Evolutionary conservation across 306 rosid genomes (phyloP).

Genomic region (Ormosia emarginata): DNA sequence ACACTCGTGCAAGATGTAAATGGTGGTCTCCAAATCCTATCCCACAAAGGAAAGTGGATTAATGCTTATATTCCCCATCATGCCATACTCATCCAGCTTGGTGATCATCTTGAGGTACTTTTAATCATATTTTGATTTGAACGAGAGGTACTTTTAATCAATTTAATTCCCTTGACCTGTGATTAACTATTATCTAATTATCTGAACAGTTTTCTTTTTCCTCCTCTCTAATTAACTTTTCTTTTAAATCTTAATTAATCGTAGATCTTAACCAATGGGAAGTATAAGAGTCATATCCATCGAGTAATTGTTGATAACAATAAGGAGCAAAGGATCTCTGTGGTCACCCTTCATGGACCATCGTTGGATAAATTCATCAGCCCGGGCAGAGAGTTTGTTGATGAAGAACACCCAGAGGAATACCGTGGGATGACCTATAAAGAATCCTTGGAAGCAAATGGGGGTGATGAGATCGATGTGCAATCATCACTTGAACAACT

Average conservation of each 20-base stretch:
- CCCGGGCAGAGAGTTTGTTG: conserved; percentile 42
- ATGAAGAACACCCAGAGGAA: conserved; percentile 32
- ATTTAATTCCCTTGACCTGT: neutral
- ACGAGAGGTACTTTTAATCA: neutral
- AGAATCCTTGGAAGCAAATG: conserved; percentile 43
- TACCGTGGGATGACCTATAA: conserved; percentile 47
- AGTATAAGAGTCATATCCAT: conserved; percentile 57
- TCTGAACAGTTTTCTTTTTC: neutral
- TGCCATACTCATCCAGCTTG: conserved; percentile 54
- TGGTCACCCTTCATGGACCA: conserved; percentile 61
- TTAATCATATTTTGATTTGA: too few relatives aligned
- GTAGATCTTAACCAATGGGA: conserved; percentile 57
- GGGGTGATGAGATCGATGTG: conserved; percentile 24
- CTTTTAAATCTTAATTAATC: neutral
- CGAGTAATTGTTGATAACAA: conserved; percentile 53
- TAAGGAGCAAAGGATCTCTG: conserved; percentile 40
- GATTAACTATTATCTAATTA: neutral
- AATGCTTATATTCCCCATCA: conserved; percentile 40
- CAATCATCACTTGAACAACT: conserved; percentile 25
- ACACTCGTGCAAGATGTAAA: conserved; percentile 49
- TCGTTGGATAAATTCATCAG: conserved; percentile 34
- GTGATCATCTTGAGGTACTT: conserved; percentile 59
- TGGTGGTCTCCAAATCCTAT: conserved; percentile 54
- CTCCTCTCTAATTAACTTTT: neutral
- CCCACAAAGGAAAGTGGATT: conserved; percentile 50